Conservation (phyloP, 2,329 filamentous ascomycete species). For the Aschersonia sp. region DNA sequence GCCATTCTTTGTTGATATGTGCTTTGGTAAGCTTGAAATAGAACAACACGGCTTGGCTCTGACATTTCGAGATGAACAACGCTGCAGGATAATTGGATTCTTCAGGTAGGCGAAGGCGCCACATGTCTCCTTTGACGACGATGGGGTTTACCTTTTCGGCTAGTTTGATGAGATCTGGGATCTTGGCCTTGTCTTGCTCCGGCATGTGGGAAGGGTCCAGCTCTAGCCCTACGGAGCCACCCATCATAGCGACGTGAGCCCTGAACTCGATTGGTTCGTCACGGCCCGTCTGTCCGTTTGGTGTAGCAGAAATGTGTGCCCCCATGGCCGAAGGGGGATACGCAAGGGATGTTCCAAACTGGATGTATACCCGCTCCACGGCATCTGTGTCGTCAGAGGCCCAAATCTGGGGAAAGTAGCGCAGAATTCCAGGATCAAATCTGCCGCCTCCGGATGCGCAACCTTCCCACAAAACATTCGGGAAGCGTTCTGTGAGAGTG, state of each 20-base stretch:
- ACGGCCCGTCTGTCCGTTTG: constrained; percentile 41
- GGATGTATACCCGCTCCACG: constrained; percentile 44
- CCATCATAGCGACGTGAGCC: constrained; percentile 54
- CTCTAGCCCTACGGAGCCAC: constrained; percentile 51
- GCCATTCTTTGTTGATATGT: constrained; percentile 33
- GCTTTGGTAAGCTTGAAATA: constrained; percentile 40
- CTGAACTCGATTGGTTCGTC: constrained; percentile 43
- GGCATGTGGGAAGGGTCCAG: constrained; percentile 39
- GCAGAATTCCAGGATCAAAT: constrained; percentile 47
- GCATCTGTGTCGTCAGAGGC: constrained; percentile 52
- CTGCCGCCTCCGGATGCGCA: constrained; percentile 51
- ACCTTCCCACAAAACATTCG: constrained; percentile 50
- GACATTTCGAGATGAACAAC: constrained; percentile 40
- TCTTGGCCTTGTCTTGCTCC: constrained; percentile 32
- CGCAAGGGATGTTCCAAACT: constrained; percentile 47
- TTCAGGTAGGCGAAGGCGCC: constrained; percentile 42
- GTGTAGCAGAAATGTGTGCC: constrained; percentile 47
- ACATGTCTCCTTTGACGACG: constrained; percentile 42
- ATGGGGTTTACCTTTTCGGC: constrained; percentile 44
- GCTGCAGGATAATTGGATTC: constrained; percentile 48
- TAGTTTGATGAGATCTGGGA: constrained; percentile 38
- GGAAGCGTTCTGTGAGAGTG: constrained; percentile 42
- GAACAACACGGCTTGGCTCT: constrained; percentile 36
- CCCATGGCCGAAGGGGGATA: constrained; percentile 51
- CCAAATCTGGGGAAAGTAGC: constrained; percentile 54